Percentiles rank a stretch among this genome's conserved stretches.
Evolutionary conservation across 2,329 filamentous ascomycete species (phyloP).

Genomic region (Lojkania enalia): DNA sequence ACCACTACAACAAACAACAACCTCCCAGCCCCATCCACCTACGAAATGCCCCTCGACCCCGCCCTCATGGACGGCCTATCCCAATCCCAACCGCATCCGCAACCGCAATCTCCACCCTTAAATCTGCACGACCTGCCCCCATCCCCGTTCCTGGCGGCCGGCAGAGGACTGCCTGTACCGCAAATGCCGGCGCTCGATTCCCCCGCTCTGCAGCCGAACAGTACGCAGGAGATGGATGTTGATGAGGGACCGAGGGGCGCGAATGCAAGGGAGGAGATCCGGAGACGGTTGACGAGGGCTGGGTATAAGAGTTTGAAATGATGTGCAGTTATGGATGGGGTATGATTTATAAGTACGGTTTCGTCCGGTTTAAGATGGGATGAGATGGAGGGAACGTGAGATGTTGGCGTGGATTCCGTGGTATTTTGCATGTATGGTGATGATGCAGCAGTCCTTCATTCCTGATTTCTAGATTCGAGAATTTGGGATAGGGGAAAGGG

Average conservation of each 20-base stretch:
- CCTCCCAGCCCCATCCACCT: conserved; percentile 50
- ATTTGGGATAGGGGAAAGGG: no score
- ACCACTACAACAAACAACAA: conserved; percentile 29
- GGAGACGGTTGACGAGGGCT: conserved; percentile 21
- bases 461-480: no score
- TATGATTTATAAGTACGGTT: no score
- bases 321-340: no score
- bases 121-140: conserved; percentile 38
- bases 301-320: neutral
- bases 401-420: no score
- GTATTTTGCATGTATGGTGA: no score
- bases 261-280: conserved; percentile 28
- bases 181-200: conserved; percentile 11
- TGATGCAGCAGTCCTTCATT: no score
- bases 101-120: conserved; percentile 6
- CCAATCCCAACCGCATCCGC: no score
- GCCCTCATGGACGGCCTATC: conserved; percentile 59
- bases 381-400: no score
- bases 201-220: conserved; percentile 7
- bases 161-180: conserved; percentile 14
- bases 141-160: conserved; percentile 38
- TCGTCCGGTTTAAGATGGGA: no score
- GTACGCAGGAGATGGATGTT: conserved; percentile 5
- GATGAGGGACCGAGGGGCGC: conserved; percentile 15
- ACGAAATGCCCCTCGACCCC: conserved; percentile 62